phyloP scores from a whole-genome alignment of 2,329 filamentous ascomycete species.

The Hypocreales sp. region DNA sequence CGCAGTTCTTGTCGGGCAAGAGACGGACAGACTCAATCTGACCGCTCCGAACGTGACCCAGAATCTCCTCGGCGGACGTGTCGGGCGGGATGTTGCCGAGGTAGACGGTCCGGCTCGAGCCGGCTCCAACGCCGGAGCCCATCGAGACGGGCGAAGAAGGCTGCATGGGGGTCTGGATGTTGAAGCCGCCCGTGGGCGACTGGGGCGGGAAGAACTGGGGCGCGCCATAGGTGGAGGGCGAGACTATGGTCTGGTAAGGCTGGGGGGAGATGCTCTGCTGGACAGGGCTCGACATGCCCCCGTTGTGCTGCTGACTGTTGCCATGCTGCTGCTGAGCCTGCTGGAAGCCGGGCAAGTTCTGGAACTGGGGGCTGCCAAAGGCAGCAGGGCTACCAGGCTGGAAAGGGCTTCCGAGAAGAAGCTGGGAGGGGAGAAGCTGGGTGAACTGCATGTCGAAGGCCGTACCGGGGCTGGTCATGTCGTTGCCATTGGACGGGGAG shows the following conservation, averaged over 20 bases:
- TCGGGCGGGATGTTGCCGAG: constrained; percentile 97
- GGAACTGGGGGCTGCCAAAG: constrained; percentile 85
- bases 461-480: constrained; percentile 75
- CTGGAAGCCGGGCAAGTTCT: constrained; percentile 66
- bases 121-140: constrained; percentile 66
- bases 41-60: constrained; percentile 89
- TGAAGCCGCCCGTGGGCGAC: constrained; percentile 69
- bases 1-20: constrained; percentile 97
- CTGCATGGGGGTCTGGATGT: constrained; percentile 36
- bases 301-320: constrained; percentile 37
- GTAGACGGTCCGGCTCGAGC: constrained; percentile 92
- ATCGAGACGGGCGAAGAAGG: constrained; percentile 64
- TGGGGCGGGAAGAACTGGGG: constrained; percentile 79
- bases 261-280: constrained; percentile 68
- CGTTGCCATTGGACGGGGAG: constrained; percentile 40
- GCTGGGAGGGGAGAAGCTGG: constrained; percentile 81
- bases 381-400: constrained; percentile 85
- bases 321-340: constrained; percentile 36
- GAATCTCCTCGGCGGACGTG: constrained; percentile 89
- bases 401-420: constrained; percentile 90
- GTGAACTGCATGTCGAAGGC: constrained; percentile 98
- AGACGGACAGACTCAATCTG: constrained; percentile 98
- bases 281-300: constrained; percentile 56
- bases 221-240: constrained; percentile 68
- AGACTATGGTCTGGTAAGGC: constrained; percentile 72